Evolutionary conservation across 352 stramenopile genomes (phyloP).

Genomic region (Thraustotheca clavata): DNA sequence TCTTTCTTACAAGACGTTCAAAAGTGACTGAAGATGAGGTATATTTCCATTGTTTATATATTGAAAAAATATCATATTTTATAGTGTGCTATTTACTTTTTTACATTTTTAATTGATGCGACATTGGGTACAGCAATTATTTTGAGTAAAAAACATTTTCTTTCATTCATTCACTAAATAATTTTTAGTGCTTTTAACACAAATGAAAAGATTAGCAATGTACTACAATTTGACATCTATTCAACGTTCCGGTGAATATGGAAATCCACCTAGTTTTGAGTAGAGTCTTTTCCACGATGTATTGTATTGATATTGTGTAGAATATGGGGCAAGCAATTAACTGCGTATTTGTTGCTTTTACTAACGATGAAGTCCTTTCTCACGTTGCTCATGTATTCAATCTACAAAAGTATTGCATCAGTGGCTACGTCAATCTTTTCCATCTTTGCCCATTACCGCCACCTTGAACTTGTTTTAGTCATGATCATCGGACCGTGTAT

Average conservation of each 20-base stretch:
- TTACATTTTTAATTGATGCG: constrained; percentile 57
- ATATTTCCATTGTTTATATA: not conserved
- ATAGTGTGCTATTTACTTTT: constrained; percentile 68
- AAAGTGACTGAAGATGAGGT: constrained; percentile 46
- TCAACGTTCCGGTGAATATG: constrained; percentile 54
- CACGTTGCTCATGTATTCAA: constrained; percentile 32
- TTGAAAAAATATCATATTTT: not conserved
- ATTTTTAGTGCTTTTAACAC: constrained; percentile 36
- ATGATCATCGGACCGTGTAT: constrained; percentile 68
- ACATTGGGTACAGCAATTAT: constrained; percentile 42
- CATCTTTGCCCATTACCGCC: constrained; percentile 44
- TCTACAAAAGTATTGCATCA: constrained; percentile 37
- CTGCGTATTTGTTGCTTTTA: constrained; percentile 35
- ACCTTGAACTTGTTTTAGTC: constrained; percentile 62
- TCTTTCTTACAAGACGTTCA: constrained; percentile 40
- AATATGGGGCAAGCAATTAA: constrained; percentile 51
- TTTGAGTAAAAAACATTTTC: constrained; percentile 11
- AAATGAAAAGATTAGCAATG: constrained; percentile 34
- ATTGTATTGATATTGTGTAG: not conserved
- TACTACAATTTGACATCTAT: constrained; percentile 31
- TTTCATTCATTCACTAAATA: not conserved
- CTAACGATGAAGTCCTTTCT: constrained; percentile 46
- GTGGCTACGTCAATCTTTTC: constrained; percentile 42
- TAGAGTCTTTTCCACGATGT: not conserved
- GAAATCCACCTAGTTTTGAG: constrained; percentile 44